Evolutionary conservation across 441 rosid genomes (phyloP), one percentile per base, ranked within the genome.

Genomic region (Aquilaria agallochum): DNA sequence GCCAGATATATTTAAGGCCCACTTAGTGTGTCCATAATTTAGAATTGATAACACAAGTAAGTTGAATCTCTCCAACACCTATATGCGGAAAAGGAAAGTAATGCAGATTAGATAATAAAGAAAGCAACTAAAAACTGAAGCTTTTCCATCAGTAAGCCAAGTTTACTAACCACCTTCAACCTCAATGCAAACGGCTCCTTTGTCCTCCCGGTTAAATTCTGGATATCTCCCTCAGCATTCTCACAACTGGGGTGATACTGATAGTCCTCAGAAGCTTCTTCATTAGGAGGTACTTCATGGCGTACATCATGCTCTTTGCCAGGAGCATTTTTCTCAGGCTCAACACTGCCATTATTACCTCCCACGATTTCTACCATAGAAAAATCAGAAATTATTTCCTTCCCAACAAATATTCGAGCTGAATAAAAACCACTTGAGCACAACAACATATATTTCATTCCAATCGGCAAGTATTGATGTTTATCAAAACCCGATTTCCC

Each of bases 191-290:
- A 88, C 73, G 86, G 56, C 45, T 78, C 89, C 72, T 82, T 92
- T 83, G 79, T 78, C 76, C 96, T 89, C 59, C 98, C 97, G 0
- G 97, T 85, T 71, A 95, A 96, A 14, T 89, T 73, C 3, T 83
- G 68, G 55, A 78, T 56, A 50, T 89, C 95, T 64, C 49, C 93
- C 55, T 76, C 78, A 56, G 70, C 68, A 53, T 66, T 66, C 54
- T 81, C 87, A 61, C 73, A 74, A 55, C 52, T 70, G 10, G 66
- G 60, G 5, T 55, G 74, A 50, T 75, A 77, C 47, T 75, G 68
- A 33, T 72, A 78, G 55, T 63, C 77, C 1, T 80, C 82, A 15
- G 83, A 69, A 12, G 69, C 71, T 47, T 75, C 72, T 47, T 80
- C 90, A 51, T 57, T 62, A 67, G 72, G 80, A 3, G 81, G 78